Conservation (phyloP, 345 rosid genomes). For the Conringia planisiliqua region DNA sequence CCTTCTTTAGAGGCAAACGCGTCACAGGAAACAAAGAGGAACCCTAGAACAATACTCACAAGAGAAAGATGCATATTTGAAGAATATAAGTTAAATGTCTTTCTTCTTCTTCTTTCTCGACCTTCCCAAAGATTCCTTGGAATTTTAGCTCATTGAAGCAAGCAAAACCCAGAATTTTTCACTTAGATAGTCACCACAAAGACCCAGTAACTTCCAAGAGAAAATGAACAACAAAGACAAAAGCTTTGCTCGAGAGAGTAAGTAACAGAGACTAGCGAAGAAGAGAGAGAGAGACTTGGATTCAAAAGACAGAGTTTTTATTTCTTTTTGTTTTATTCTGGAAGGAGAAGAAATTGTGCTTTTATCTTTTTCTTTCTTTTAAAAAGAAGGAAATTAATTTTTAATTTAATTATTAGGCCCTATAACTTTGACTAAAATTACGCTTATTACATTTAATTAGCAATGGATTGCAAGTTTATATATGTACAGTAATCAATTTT, state of each 20-base stretch:
- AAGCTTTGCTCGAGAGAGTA: neutral
- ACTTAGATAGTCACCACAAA: neutral
- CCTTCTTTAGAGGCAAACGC: slow-evolving; percentile 66
- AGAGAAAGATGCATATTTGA: slow-evolving; percentile 33
- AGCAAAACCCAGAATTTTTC: neutral
- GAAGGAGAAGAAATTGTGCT: slow-evolving; percentile 8
- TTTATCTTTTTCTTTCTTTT: slow-evolving; percentile 9
- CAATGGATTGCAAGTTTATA: neutral
- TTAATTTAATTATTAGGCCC: neutral
- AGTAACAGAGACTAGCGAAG: slow-evolving; percentile 16
- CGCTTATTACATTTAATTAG: neutral
- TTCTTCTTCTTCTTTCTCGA: neutral
- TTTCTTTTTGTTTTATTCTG: slow-evolving; percentile 7
- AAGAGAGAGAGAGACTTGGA: slow-evolving; percentile 46
- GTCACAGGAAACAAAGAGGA: slow-evolving; percentile 47
- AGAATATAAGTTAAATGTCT: neutral
- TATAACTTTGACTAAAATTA: neutral
- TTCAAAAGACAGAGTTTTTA: slow-evolving; percentile 62
- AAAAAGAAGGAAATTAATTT: slow-evolving; percentile 2
- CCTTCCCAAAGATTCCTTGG: neutral
- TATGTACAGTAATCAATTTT: neutral
- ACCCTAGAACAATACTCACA: slow-evolving; percentile 29
- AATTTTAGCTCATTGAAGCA: neutral
- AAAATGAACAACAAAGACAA: neutral
- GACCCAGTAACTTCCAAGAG: neutral